Percentiles rank a stretch among this genome's conserved stretches.
Evolutionary conservation across 345 rosid genomes (phyloP).

Genomic region (Boechera stricta): DNA sequence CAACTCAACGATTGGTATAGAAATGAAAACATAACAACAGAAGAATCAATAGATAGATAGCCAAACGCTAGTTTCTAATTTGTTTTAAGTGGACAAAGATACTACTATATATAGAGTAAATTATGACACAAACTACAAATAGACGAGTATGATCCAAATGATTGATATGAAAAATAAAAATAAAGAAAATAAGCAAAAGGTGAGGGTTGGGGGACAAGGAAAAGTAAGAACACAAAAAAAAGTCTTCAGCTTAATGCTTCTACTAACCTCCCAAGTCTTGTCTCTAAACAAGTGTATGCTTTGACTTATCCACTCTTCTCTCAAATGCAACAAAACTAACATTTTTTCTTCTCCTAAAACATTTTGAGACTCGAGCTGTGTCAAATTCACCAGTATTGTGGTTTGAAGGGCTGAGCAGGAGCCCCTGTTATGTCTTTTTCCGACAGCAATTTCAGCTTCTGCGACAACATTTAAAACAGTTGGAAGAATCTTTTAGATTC

Average conservation of each 20-base stretch:
- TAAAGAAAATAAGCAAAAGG: conserved; percentile 22
- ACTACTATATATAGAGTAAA: not conserved
- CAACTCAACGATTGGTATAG: not conserved
- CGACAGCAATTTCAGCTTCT: conserved; percentile 73
- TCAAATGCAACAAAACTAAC: conserved; percentile 16
- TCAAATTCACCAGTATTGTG: conserved; percentile 44
- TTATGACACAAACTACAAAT: conserved; percentile 29
- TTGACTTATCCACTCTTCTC: not conserved
- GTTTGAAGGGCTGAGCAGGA: conserved; percentile 43
- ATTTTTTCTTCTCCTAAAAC: not conserved
- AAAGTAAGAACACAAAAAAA: conserved; percentile 17
- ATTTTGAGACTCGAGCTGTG: conserved; percentile 10
- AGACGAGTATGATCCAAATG: conserved; percentile 6
- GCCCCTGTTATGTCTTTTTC: conserved; percentile 47
- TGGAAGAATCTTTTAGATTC: conserved; percentile 3
- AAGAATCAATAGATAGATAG: not conserved
- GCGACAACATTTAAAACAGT: conserved; percentile 27
- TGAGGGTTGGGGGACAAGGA: not conserved
- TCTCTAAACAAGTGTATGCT: conserved; percentile 6
- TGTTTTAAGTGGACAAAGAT: not conserved
- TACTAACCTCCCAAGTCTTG: conserved; percentile 17
- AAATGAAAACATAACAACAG: not conserved
- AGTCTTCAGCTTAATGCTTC: not conserved
- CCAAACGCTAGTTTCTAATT: too few relatives aligned
- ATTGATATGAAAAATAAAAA: not conserved